Evolutionary conservation across 75 land plant species (phyloP).

Genomic region (Cryptomeria japonica): DNA sequence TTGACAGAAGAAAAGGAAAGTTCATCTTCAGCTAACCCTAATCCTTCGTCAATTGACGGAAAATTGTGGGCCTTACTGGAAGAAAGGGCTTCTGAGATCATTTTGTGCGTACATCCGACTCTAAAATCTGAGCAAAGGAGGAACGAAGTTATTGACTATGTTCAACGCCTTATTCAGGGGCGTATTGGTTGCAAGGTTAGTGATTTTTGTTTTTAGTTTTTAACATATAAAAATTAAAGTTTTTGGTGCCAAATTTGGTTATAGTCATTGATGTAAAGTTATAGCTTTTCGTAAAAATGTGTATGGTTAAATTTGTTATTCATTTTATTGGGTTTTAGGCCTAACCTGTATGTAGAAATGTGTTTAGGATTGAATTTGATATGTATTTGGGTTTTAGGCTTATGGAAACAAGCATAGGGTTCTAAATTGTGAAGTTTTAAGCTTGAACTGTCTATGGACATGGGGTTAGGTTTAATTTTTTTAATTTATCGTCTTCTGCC

Average conservation of each 20-base stretch:
- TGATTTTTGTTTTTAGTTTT: not conserved
- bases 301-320: not conserved
- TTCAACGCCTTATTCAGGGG: slow-evolving; percentile 38
- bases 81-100: too few relatives aligned
- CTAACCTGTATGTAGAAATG: not conserved
- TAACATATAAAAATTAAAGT: too few relatives aligned
- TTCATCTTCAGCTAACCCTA: too few relatives aligned
- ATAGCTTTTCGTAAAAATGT: not conserved
- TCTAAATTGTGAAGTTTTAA: too few relatives aligned
- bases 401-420: too few relatives aligned
- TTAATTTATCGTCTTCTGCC: too few relatives aligned
- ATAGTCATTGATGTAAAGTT: not conserved
- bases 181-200: slow-evolving; percentile 51
- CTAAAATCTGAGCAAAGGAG: slow-evolving; percentile 49
- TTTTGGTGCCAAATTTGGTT: not conserved
- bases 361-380: not conserved
- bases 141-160: slow-evolving; percentile 56
- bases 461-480: too few relatives aligned
- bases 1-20: too few relatives aligned
- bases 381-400: not conserved
- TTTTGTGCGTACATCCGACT: slow-evolving; percentile 51
- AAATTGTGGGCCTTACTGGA: too few relatives aligned
- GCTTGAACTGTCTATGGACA: too few relatives aligned
- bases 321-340: not conserved
- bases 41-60: too few relatives aligned